Evolutionary conservation across 2,329 filamentous ascomycete genomes (phyloP), one percentile per base, ranked within the genome.

Genomic region (Mollisiaceae sp.): DNA sequence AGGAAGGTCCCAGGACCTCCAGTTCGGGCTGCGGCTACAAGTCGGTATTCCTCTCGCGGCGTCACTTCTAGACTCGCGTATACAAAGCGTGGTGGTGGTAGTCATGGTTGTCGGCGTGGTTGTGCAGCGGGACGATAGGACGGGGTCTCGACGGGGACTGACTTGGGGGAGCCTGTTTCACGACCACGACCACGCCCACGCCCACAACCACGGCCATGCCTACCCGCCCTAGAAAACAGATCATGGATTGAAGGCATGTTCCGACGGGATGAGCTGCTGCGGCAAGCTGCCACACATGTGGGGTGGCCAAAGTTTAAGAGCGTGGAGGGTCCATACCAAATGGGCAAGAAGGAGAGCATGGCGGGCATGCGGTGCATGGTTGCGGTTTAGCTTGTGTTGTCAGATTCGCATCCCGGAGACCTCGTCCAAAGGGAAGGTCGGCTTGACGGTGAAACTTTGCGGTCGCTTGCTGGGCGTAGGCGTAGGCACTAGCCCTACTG

Each of bases 241-340:
- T 41, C 60, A 59, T 59, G 62, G 50, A 15, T 54, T 27, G 50
- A 18, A 35, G 50, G 62, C 55, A 57, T 59, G 27, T 63, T 63
- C 62, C 62, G 62, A 63, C 56, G 62, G 61, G 61, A 63, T 38
- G 55, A 59, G 43, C 47, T 18, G 61, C 54, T 14, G 61, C 61
- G 52, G 54, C 50, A 24, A 27, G 58, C 45, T 50, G 59, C 43
- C 27, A 50, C 59, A 24, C n/a, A 18, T 61, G 59, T 61, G 59
- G 62, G 62, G 56, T 56, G 59, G 50, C 32, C 27, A 63, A 43
- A 36, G 60, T 56, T 27, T 8, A 57, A 57, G 15, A 60, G 50
- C 32, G 35, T 41, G 62, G 59, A 63, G 62, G 45, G 41, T 54
- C 50, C 43, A 32, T 59, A 39, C 62, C 62, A 43, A 63, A 63